Evolutionary conservation across 2,329 filamentous ascomycete genomes (phyloP).

Genomic region (Niveomyces coronatus): DNA sequence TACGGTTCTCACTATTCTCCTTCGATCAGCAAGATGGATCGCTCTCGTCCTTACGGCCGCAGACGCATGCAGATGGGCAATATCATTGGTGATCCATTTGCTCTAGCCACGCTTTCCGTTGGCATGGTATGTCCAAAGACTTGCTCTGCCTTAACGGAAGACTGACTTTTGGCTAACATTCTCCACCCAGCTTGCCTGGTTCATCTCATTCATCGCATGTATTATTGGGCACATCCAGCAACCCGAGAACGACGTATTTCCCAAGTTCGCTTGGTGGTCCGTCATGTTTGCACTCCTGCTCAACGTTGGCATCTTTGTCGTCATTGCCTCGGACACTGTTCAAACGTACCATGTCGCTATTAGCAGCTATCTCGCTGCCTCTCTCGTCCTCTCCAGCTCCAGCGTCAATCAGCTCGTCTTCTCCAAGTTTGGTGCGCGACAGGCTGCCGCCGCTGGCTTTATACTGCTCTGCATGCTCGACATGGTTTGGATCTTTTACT

Average conservation of each 20-base stretch:
- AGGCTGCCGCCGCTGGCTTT: slow-evolving; percentile 85
- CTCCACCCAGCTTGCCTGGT: slow-evolving; percentile 68
- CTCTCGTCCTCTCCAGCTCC: slow-evolving; percentile 75
- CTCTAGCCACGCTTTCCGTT: slow-evolving; percentile 88
- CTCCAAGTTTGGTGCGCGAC: slow-evolving; percentile 57
- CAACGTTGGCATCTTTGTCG: slow-evolving; percentile 69
- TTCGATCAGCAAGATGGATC: slow-evolving; percentile 73
- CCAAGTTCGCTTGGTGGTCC: slow-evolving; percentile 88
- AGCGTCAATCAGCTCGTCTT: slow-evolving; percentile 83
- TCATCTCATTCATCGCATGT: slow-evolving; percentile 82
- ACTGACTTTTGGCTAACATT: slow-evolving; percentile 12
- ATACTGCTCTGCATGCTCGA: slow-evolving; percentile 85
- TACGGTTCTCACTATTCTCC: slow-evolving; percentile 66
- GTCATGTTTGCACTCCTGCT: slow-evolving; percentile 76
- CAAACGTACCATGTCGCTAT: slow-evolving; percentile 88
- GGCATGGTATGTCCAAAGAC: slow-evolving; percentile 55
- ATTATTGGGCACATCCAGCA: slow-evolving; percentile 56
- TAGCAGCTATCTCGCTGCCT: slow-evolving; percentile 75
- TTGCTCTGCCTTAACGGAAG: background rate
- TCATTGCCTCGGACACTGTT: slow-evolving; percentile 74
- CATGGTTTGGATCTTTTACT: slow-evolving; percentile 99
- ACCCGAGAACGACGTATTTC: slow-evolving; percentile 39
- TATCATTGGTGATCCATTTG: slow-evolving; percentile 92
- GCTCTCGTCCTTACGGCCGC: slow-evolving; percentile 46
- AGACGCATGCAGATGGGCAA: slow-evolving; percentile 69